phyloP scores from a whole-genome alignment of 129 eudicot species.

The carrot (Daucus carota) region DNA sequence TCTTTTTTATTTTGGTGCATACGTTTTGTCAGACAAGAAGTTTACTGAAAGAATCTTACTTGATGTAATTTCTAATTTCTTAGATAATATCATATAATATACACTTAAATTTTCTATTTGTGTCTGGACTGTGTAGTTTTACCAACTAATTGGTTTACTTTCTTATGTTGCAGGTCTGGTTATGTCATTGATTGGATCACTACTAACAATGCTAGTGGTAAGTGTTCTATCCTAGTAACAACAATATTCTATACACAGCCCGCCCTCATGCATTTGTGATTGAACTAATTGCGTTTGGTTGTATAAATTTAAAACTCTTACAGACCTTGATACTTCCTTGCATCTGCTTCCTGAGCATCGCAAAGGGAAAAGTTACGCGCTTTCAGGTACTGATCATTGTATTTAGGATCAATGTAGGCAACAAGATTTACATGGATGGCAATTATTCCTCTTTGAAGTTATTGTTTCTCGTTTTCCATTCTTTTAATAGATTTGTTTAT shows the following conservation, averaged over 20 bases:
- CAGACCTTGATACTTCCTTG: constrained; percentile 96
- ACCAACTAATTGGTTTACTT: constrained; percentile 6
- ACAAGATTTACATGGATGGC: not conserved
- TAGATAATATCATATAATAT: not conserved
- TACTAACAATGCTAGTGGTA: constrained; percentile 96
- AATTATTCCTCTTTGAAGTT: not conserved
- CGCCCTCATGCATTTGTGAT: not conserved
- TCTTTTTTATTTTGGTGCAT: not conserved
- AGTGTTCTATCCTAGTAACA: constrained; percentile 1
- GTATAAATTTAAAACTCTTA: constrained; percentile 3
- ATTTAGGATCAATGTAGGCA: not conserved
- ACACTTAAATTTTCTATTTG: not conserved
- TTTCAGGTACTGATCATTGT: constrained; percentile 52
- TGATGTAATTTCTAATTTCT: not conserved
- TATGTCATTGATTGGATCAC: constrained; percentile 86
- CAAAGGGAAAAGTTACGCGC: constrained; percentile 40
- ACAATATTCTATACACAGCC: too few relatives aligned
- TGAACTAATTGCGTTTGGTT: not conserved
- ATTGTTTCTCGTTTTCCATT: not conserved
- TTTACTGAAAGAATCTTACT: not conserved
- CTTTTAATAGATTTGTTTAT: not conserved
- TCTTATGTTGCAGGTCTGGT: constrained; percentile 51
- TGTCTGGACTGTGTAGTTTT: not conserved
- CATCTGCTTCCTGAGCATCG: constrained; percentile 66
- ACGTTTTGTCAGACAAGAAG: not conserved